phyloP scores from a whole-genome alignment of 371 early-diverging fungal genomes.

The Mucor piriformis region DNA sequence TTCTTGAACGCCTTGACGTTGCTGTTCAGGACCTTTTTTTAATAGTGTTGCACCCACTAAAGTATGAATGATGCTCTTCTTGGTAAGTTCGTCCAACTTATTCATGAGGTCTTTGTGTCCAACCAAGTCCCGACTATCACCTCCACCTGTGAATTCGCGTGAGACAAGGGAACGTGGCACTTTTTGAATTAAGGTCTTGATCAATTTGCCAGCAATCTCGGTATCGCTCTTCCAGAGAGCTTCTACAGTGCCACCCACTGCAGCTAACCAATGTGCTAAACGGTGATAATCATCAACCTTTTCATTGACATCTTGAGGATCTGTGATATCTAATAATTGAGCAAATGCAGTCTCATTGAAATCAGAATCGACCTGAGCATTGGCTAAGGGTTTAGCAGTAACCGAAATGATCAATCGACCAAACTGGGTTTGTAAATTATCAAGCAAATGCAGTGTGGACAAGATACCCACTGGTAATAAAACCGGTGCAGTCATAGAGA shows the following conservation, averaged over 20 bases:
- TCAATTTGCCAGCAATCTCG: slow-evolving; percentile 22
- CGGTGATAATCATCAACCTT: slow-evolving; percentile 23
- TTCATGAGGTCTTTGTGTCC: slow-evolving; percentile 25
- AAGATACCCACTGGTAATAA: slow-evolving; percentile 34
- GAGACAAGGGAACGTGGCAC: slow-evolving; percentile 29
- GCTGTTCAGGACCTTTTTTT: slow-evolving; percentile 19
- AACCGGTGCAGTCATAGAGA: slow-evolving; percentile 35
- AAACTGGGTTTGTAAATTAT: slow-evolving; percentile 43
- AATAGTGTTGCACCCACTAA: slow-evolving; percentile 27
- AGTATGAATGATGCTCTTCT: slow-evolving; percentile 24
- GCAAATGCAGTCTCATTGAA: slow-evolving; percentile 32
- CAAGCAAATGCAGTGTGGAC: slow-evolving; percentile 36
- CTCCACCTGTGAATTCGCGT: slow-evolving; percentile 12
- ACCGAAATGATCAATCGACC: slow-evolving; percentile 39
- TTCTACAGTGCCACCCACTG: slow-evolving; percentile 41
- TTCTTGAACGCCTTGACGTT: slow-evolving; percentile 25
- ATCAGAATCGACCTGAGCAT: slow-evolving; percentile 15
- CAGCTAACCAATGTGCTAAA: slow-evolving; percentile 41
- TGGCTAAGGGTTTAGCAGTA: slow-evolving; percentile 26
- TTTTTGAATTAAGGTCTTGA: slow-evolving; percentile 11
- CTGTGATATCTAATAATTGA: slow-evolving; percentile 31
- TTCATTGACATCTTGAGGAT: slow-evolving; percentile 8
- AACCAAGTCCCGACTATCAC: slow-evolving; percentile 16
- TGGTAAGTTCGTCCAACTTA: slow-evolving; percentile 26
- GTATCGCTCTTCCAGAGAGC: slow-evolving; percentile 40